Percentiles rank a stretch among this genome's conserved stretches.
Conservation (phyloP, 495 filamentous ascomycete genomes). For the Polyplosphaeria fusca region DNA sequence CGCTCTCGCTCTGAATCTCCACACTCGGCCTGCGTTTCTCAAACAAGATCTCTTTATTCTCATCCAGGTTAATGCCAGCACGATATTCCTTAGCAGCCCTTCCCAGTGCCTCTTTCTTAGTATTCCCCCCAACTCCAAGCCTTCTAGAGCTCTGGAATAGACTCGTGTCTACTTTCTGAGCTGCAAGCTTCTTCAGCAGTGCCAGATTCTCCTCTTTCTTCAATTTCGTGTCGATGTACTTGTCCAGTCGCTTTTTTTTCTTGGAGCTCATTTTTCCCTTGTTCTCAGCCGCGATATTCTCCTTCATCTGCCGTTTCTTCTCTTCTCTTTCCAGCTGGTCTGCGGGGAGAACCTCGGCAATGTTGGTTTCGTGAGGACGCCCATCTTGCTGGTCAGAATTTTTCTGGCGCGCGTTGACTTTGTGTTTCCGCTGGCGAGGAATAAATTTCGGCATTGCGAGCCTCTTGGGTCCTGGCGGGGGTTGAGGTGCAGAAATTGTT, state of each 20-base stretch:
- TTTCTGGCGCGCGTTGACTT: slow-evolving; percentile 54
- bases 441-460: slow-evolving; percentile 83
- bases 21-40: slow-evolving; percentile 34
- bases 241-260: slow-evolving; percentile 91
- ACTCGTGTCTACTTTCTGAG: slow-evolving; percentile 75
- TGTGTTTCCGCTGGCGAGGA: slow-evolving; percentile 78
- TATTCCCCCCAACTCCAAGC: slow-evolving; percentile 63
- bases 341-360: slow-evolving; percentile 63
- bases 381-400: not conserved
- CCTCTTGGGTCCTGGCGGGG: not conserved
- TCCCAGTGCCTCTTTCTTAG: slow-evolving; percentile 62
- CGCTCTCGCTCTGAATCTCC: slow-evolving; percentile 39
- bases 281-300: slow-evolving; percentile 53
- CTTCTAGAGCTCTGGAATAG: slow-evolving; percentile 71
- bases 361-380: slow-evolving; percentile 63
- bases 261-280: slow-evolving; percentile 78
- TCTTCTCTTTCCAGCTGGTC: slow-evolving; percentile 66
- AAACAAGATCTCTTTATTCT: slow-evolving; percentile 47
- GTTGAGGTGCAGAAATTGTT: not conserved
- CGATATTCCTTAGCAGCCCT: slow-evolving; percentile 57
- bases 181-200: slow-evolving; percentile 76
- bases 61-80: slow-evolving; percentile 55
- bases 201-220: slow-evolving; percentile 89
- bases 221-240: slow-evolving; percentile 96
- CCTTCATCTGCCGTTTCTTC: slow-evolving; percentile 64